A percentile compares a stretch with the other conserved stretches of the same genome.
Evolutionary conservation across 108 stramenopile genomes (phyloP).

Genomic region (Nitzschia inconspicua): DNA sequence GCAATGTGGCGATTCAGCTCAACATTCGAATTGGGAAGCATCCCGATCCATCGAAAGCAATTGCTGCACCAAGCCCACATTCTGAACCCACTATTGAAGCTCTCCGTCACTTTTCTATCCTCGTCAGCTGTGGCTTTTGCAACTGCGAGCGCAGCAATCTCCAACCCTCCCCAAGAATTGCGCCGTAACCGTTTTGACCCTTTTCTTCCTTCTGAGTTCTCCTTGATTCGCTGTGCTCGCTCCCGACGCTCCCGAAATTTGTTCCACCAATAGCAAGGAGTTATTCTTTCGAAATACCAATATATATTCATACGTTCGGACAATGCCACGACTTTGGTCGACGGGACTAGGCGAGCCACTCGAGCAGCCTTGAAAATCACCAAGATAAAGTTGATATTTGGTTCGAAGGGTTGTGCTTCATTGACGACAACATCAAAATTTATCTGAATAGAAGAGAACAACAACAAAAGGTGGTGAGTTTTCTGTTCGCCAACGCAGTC

Average conservation of each 20-base stretch:
- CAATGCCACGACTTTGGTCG: conserved; percentile 33
- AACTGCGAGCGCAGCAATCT: conserved; percentile 23
- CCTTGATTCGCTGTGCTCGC: background rate
- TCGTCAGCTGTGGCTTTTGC: conserved; percentile 14
- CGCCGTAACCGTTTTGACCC: background rate
- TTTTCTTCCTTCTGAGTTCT: background rate
- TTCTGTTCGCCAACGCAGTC: too few relatives aligned
- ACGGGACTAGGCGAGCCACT: conserved; percentile 56
- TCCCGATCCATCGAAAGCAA: conserved; percentile 17
- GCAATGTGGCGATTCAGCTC: conserved; percentile 40
- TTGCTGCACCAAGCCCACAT: background rate
- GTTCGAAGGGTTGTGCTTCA: background rate
- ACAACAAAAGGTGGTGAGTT: background rate
- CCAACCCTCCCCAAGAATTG: conserved; percentile 27
- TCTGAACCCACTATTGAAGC: background rate
- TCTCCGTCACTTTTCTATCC: conserved; percentile 10
- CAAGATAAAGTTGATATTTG: conserved; percentile 27
- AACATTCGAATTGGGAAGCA: conserved; percentile 19
- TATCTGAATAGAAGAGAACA: background rate
- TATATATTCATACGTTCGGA: conserved; percentile 25
- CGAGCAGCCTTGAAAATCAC: conserved; percentile 46
- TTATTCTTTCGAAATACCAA: conserved; percentile 24
- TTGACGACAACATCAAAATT: background rate
- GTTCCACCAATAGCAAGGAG: conserved; percentile 25
- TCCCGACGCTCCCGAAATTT: conserved; percentile 5